Percentiles rank a stretch among this genome's conserved stretches.
Conservation (phyloP, 768 basidiomycete species). For the Ramaria sp. region DNA sequence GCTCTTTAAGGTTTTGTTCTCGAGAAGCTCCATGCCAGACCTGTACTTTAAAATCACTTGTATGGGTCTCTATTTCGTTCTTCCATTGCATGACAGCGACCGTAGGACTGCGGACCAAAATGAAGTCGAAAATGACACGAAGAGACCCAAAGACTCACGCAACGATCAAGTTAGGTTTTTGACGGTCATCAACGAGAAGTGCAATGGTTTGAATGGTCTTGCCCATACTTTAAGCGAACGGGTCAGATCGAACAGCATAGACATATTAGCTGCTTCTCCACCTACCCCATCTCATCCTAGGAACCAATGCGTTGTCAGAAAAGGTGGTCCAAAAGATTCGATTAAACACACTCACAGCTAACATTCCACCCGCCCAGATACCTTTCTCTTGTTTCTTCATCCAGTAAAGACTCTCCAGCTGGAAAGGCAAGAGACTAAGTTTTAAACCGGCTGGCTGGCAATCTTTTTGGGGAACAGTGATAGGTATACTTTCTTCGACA, state of each 20-base stretch:
- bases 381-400: constrained; percentile 89
- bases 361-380: constrained; percentile 83
- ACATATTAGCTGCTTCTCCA: neutral
- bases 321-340: neutral
- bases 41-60: constrained; percentile 71
- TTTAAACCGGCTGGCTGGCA: constrained; percentile 79
- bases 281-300: constrained; percentile 88
- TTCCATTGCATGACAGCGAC: constrained; percentile 74
- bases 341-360: constrained; percentile 54
- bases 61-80: constrained; percentile 84
- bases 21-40: constrained; percentile 88
- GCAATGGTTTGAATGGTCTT: constrained; percentile 97
- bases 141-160: constrained; percentile 46
- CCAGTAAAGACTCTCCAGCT: constrained; percentile 90
- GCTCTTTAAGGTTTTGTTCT: constrained; percentile 49
- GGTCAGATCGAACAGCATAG: constrained; percentile 6
- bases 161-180: constrained; percentile 82
- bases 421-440: constrained; percentile 84
- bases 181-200: constrained; percentile 66
- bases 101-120: constrained; percentile 25
- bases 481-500: constrained; percentile 48
- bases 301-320: neutral
- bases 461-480: constrained; percentile 56
- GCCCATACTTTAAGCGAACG: constrained; percentile 54
- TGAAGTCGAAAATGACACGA: neutral